Conservation (phyloP, 148 eudicot species). For the Chenopodium berlandieri region DNA sequence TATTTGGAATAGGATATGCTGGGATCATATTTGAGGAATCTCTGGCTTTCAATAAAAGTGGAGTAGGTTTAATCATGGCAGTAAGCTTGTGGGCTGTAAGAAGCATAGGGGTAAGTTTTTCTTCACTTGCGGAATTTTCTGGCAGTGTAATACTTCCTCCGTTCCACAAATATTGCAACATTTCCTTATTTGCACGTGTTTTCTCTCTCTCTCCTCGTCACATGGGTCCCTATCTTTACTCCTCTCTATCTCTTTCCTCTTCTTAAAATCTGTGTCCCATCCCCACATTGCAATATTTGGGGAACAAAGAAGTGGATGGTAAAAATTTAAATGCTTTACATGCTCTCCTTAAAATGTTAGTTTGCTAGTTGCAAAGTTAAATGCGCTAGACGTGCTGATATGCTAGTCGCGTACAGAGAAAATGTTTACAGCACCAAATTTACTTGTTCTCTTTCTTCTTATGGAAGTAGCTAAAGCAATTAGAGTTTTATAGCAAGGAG, state of each 20-base stretch:
- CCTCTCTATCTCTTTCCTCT: too few relatives aligned
- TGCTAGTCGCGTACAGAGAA: not conserved
- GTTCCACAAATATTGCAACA: too few relatives aligned
- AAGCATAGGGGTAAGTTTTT: conserved; percentile 74
- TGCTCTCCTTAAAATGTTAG: not conserved
- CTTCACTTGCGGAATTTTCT: not conserved
- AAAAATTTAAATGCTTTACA: too few relatives aligned
- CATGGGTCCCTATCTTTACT: too few relatives aligned
- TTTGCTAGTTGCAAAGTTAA: not conserved
- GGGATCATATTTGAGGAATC: conserved; percentile 97
- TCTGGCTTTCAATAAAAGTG: conserved; percentile 96
- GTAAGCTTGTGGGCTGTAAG: conserved; percentile 92
- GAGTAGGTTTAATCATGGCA: conserved; percentile 94
- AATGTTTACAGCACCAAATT: not conserved
- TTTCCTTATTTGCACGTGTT: too few relatives aligned
- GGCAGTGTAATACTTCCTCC: too few relatives aligned
- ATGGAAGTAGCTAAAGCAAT: not conserved
- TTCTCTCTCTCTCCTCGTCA: too few relatives aligned
- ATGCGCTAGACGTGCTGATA: not conserved
- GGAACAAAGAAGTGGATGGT: too few relatives aligned
- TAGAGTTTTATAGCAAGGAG: not conserved
- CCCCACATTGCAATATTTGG: too few relatives aligned
- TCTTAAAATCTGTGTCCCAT: too few relatives aligned
- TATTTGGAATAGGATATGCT: conserved; percentile 85
- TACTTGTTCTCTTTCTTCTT: not conserved